phyloP scores from a whole-genome alignment of 345 rosid species.

The Aethionema arabicum region DNA sequence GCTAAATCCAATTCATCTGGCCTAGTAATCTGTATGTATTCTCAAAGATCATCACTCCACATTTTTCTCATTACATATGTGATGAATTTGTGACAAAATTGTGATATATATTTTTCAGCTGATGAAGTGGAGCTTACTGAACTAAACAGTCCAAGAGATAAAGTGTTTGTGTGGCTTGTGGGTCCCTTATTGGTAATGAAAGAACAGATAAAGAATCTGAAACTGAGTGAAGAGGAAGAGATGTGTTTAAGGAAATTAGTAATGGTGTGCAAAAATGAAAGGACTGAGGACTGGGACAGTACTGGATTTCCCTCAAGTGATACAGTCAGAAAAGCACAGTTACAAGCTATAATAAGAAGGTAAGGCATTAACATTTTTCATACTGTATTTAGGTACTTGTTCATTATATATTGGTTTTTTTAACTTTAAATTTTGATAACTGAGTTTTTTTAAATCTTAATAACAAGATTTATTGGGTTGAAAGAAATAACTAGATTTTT shows the following conservation, averaged over 20 bases:
- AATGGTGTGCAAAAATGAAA: constrained; percentile 49
- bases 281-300: constrained; percentile 68
- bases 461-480: too few species aligned
- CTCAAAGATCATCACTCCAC: constrained; percentile 6
- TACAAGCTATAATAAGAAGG: constrained; percentile 86
- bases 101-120: constrained; percentile 41
- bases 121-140: constrained; percentile 65
- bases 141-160: constrained; percentile 59
- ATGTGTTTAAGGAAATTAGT: constrained; percentile 49
- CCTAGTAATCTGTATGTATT: constrained; percentile 60
- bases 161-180: constrained; percentile 68
- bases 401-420: background rate
- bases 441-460: too few species aligned
- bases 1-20: constrained; percentile 66
- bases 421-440: too few species aligned
- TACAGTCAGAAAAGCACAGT: constrained; percentile 64
- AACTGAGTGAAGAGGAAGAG: constrained; percentile 58
- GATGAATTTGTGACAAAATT: background rate
- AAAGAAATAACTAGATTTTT: too few species aligned
- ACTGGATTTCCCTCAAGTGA: constrained; percentile 56
- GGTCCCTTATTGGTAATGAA: constrained; percentile 70
- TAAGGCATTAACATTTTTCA: constrained; percentile 12
- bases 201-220: constrained; percentile 69
- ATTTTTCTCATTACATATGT: background rate
- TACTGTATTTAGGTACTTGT: background rate